These are phyloP conservation scores for Tylopilus intermedius DNA, from an alignment of 768 basidiomycete genomes.

Conservation along the genomic window DNA sequence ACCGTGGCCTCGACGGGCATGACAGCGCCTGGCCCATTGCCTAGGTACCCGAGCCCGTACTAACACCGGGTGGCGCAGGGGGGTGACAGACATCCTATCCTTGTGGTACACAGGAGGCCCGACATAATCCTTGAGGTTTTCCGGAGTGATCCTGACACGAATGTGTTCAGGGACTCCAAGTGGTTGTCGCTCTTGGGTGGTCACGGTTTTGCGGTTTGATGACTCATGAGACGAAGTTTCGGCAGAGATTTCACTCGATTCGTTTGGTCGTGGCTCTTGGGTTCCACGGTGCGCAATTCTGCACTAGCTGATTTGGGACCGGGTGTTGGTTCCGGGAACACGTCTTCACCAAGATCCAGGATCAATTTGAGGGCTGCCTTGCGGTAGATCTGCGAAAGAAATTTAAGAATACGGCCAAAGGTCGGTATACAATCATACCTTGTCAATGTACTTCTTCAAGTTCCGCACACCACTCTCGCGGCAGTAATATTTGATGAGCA, in stretches of 20 bases:
- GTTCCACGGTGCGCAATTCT: conserved; percentile 43
- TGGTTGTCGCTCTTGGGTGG: conserved; percentile 75
- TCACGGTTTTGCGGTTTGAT: conserved; percentile 50
- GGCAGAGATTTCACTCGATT: conserved; percentile 25
- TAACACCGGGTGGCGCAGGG: conserved; percentile 84
- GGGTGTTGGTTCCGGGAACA: conserved; percentile 65
- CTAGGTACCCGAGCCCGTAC: conserved; percentile 94
- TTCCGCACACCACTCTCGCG: conserved; percentile 96
- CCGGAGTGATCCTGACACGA: conserved; percentile 74
- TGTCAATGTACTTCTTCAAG: conserved; percentile 97
- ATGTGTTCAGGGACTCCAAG: conserved; percentile 75
- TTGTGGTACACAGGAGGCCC: conserved; percentile 94
- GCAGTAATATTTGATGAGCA: conserved; percentile 94
- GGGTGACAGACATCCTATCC: conserved; percentile 78
- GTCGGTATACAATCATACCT: conserved; percentile 48
- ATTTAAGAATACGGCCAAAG: background rate
- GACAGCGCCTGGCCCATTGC: conserved; percentile 93
- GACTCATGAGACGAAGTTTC: conserved; percentile 18
- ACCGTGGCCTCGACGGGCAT: conserved; percentile 97
- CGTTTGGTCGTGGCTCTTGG: conserved; percentile 43
- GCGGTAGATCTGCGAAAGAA: conserved; percentile 71
- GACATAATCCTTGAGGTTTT: conserved; percentile 93
- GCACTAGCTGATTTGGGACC: conserved; percentile 12
- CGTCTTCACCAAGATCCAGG: conserved; percentile 81
- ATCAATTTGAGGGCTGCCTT: conserved; percentile 93